These are phyloP conservation scores for Phytophthora cajani DNA, from an alignment of 352 stramenopile genomes.

Conservation along the genomic window DNA sequence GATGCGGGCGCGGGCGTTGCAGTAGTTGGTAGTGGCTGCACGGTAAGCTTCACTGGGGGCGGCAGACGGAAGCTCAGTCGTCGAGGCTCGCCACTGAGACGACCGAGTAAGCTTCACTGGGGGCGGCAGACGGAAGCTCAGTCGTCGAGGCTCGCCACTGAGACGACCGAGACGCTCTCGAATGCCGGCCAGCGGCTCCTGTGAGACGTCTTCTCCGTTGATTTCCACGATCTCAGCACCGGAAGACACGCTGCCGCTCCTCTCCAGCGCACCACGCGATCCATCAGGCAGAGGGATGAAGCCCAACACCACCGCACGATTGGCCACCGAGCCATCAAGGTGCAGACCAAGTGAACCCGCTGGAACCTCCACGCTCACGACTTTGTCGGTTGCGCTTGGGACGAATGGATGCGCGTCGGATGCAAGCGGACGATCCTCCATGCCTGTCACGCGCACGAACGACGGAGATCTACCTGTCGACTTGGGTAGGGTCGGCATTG, in stretches of 20 bases:
- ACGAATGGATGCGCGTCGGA: conserved; percentile 23
- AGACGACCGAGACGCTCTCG: conserved; percentile 44
- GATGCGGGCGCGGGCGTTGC: not conserved
- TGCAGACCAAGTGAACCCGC: conserved; percentile 65
- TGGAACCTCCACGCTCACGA: conserved; percentile 56
- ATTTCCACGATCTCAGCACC: conserved; percentile 66
- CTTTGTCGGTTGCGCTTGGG: conserved; percentile 18
- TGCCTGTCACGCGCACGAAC: conserved; percentile 36
- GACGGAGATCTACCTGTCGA: conserved; percentile 11
- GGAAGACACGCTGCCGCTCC: conserved; percentile 43
- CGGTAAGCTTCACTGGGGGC: conserved; percentile 13
- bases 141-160: conserved; percentile 35
- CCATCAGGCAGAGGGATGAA: conserved; percentile 68
- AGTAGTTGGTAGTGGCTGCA: conserved; percentile 1
- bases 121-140: conserved; percentile 56
- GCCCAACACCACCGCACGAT: conserved; percentile 60
- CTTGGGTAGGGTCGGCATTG: conserved; percentile 4
- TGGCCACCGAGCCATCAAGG: conserved; percentile 44
- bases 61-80: conserved; percentile 58
- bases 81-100: conserved; percentile 37
- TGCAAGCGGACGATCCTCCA: conserved; percentile 19
- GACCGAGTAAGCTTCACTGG: conserved; percentile 34
- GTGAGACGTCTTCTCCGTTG: conserved; percentile 67
- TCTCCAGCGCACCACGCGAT: conserved; percentile 50
- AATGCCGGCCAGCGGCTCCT: conserved; percentile 50